Evolutionary conservation across 2,329 filamentous ascomycete genomes (phyloP), one percentile per base, ranked within the genome.

Genomic region (Mycosphaerella arachidis): DNA sequence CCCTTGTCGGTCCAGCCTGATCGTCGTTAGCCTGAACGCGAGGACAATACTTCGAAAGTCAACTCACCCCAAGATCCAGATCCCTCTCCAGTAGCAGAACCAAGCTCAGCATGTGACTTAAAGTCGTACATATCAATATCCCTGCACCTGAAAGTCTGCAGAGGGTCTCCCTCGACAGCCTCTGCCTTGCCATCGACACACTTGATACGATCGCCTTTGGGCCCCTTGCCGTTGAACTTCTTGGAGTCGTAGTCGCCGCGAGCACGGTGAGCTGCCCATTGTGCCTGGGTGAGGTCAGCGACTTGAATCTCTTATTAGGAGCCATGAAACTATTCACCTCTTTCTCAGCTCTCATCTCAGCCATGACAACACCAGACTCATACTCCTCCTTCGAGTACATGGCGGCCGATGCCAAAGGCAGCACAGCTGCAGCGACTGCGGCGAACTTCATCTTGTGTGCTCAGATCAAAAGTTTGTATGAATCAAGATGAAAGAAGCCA

Each of bases 31-130:
- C n/a, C n/a, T 40, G n/a, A 1, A 4, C 2, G 10, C n/a, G 37
- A 40, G 37, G 37, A 40, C 37, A 40, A 12, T 40, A 40, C n/a
- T 40, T 40, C 12, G 16, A n/a, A 18, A 1, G 43, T 46, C 4
- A 4, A 46, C 43, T 46, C 43, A n/a, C 43, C 43, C 81, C 81
- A 84, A 0, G 79, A 81, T 2, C 75, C 77, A 16, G 75, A 77
- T 7, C 77, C 77, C 52, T 77, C 74, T 33, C 75, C 76, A 20
- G 66, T 70, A 27, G 66, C 71, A 63, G 79, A 81, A 6, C 82
- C 83, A 1, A 86, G 77, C 30, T 78, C 77, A 3, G 78, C 76
- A 65, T 86, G 83, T 43, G 77, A 78, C 48, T 82, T 71, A 72
- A 86, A 85, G 65, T 82, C 79, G 67, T 83, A 80, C 2, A 60